phyloP scores from a whole-genome alignment of 2,329 filamentous ascomycete genomes.

The Ophiostoma sp. region DNA sequence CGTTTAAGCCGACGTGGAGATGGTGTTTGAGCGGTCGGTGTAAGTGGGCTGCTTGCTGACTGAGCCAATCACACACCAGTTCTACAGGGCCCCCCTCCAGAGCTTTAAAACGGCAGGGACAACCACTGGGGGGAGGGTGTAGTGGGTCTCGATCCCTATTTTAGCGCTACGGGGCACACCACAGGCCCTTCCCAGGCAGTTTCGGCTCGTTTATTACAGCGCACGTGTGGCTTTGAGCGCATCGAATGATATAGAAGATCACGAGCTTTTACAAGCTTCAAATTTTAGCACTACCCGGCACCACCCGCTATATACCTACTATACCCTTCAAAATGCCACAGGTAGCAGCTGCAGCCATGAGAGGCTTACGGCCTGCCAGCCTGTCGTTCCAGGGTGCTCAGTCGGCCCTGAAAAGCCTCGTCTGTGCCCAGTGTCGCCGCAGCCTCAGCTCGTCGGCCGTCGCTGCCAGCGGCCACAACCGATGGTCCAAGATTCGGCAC shows the following conservation, averaged over 20 bases:
- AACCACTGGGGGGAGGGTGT: background rate
- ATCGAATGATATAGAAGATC: background rate
- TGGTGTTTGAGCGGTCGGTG: slow-evolving; percentile 15
- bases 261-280: slow-evolving; percentile 8
- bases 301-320: background rate
- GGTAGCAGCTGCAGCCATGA: background rate
- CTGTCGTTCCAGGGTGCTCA: background rate
- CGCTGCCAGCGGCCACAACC: slow-evolving; percentile 67
- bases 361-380: slow-evolving; percentile 8
- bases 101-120: slow-evolving; percentile 16
- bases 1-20: slow-evolving; percentile 6
- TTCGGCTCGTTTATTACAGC: background rate
- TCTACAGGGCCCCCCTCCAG: slow-evolving; percentile 15
- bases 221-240: background rate
- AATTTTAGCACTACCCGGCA: background rate
- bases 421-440: slow-evolving; percentile 47
- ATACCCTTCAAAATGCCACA: background rate
- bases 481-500: slow-evolving; percentile 95
- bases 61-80: slow-evolving; percentile 18
- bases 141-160: background rate
- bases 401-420: slow-evolving; percentile 19
- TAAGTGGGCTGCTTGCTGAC: background rate
- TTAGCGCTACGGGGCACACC: background rate
- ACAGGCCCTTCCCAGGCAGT: background rate
- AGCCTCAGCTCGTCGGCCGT: slow-evolving; percentile 43